Percentiles rank a stretch among this genome's conserved stretches.
Evolutionary conservation across 2,329 filamentous ascomycete genomes (phyloP).

Genomic region (Monosporascus sp.): DNA sequence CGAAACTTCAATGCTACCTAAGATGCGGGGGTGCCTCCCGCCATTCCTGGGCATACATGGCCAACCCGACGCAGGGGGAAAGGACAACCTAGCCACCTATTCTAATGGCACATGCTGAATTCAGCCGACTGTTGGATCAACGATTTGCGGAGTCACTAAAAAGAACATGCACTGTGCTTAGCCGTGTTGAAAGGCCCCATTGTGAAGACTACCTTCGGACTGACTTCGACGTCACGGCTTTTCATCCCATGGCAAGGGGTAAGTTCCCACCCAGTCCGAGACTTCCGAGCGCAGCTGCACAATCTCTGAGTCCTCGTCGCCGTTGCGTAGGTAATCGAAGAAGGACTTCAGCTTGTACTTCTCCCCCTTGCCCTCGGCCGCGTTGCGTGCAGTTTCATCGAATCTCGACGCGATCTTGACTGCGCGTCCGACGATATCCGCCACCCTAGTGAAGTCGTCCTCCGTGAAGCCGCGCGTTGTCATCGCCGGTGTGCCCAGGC

Average conservation of each 20-base stretch:
- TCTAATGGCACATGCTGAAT: too few species aligned
- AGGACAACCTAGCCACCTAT: too few species aligned
- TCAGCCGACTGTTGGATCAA: not conserved
- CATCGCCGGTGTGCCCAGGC: slow-evolving; percentile 96
- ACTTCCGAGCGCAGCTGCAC: slow-evolving; percentile 69
- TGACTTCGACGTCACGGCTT: slow-evolving; percentile 18
- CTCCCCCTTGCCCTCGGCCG: slow-evolving; percentile 61
- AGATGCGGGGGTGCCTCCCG: not conserved
- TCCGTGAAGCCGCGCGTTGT: slow-evolving; percentile 90
- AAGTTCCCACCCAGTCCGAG: slow-evolving; percentile 73
- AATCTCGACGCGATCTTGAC: slow-evolving; percentile 74
- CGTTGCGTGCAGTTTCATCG: slow-evolving; percentile 65
- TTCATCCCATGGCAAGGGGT: slow-evolving; percentile 63
- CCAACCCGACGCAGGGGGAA: not conserved
- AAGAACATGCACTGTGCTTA: not conserved
- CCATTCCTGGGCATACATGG: not conserved
- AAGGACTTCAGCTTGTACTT: slow-evolving; percentile 66
- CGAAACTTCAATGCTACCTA: not conserved
- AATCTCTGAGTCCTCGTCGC: slow-evolving; percentile 64
- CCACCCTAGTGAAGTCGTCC: slow-evolving; percentile 81
- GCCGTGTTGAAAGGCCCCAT: not conserved
- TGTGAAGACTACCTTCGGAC: slow-evolving; percentile 1
- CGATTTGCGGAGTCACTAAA: not conserved
- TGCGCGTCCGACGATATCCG: slow-evolving; percentile 78
- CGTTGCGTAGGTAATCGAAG: slow-evolving; percentile 61